Evolutionary conservation across 2,329 filamentous ascomycete genomes (phyloP), one percentile per base, ranked within the genome.

Genomic region (Cylindrodendrum hubeiense): DNA sequence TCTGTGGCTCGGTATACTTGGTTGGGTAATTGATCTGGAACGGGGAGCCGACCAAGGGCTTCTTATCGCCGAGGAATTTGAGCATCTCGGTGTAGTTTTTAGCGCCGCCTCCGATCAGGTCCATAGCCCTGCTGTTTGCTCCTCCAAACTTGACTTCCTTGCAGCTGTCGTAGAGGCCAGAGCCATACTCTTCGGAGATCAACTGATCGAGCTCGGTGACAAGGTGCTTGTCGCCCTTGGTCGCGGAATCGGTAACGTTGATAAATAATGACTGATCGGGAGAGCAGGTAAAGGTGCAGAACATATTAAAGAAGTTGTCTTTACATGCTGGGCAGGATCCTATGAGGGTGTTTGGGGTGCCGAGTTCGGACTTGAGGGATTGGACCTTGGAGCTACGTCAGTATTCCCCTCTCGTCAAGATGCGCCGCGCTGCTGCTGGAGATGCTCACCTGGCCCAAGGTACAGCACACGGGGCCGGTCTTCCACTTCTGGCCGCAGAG

Each of bases 121-220:
- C 92, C 88, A 99, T 99, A 17, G 95, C 96, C 75, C 92, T 94
- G 66, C 93, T 92, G 76, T 97, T 97, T 44, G 95, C 95, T 7
- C 95, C 92, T 37, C 96, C 96, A 75, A 98, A 98, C 78, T 99
- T 99, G 81, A 99, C 95, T 79, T 99, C 94, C 81, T 98, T 98
- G 84, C 96, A 99, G 81, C 96, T 99, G 80, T 97, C 88, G 78
- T 95, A 99, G 82, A 99, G 97, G 1, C 93, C 94, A 9, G 88
- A 86, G 46, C 94, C 95, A 78, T 97, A 98, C 57, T 92, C 86
- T 61, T 94, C 86, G 2, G 94, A 93, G 72, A 98, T 90, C 6
- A 98, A 83, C 76, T 98, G 95, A 76, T 98, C 95, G 22, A 99
- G 82, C 81, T 98, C 94, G 1, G 92, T 94, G 15, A 98, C 94